Evolutionary conservation across 2,329 filamentous ascomycete genomes (phyloP), one percentile per base, ranked within the genome.

Genomic region (Xylaria sp.): DNA sequence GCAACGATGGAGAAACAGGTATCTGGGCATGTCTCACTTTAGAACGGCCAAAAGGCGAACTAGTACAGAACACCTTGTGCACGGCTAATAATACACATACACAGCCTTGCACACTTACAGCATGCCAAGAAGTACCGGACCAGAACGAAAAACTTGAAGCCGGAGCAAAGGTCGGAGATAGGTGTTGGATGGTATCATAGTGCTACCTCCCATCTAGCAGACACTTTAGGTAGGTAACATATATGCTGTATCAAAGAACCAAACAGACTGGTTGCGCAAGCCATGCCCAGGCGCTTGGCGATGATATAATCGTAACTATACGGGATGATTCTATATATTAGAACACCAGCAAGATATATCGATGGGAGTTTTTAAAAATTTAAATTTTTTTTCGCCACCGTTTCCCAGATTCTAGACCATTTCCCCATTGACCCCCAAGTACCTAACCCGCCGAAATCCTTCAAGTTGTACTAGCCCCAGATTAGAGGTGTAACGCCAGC

Each of bases 381-480:
- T 53, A 51, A 45, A 60, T 36, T 59, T 58, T 32, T 42, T 24
- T 48, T 45, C 24, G 47, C 36, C 63, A 50, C 58, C 50, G 27
- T 39, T 54, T 47, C 50, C 36, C 24, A 11, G 34, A 50, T 68
- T 68, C 61, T 61, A 60, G 60, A 59, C 54, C 63, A 48, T 6
- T 6, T 14, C 51, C 58, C 47, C 36, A 48, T 55, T 54, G 24
- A 54, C 34, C 47, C 47, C 55, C 56, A 56, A 56, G 21, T 59
- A 42, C 11, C 42, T 30, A 39, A 47, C 24, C 42, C 12, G 30
- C 34, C 36, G 17, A 58, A 55, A 56, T 14, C 50, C 60, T 45
- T 53, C 39, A 24, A 50, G 57, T 61, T 64, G 48, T 61, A 58
- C 59, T 67, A 69, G 55, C 51, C 60, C 55, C 64, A 64, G 59